Evolutionary conservation across 164 flowering plant genomes (phyloP), one percentile per base, ranked within the genome.

Genomic region (Chimonanthus praecox): DNA sequence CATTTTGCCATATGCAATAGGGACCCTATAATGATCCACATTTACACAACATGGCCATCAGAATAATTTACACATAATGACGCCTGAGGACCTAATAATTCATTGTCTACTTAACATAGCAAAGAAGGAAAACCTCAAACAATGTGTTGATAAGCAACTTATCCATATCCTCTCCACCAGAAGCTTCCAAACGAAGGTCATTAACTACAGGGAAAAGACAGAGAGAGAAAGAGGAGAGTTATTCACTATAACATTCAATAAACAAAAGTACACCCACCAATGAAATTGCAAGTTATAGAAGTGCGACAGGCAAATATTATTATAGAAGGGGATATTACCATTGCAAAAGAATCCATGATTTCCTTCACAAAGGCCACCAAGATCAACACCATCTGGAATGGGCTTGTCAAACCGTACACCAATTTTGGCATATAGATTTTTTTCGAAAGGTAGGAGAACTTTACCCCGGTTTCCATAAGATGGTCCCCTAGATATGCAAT

Each of bases 381-480:
- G 90, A 71, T 93, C 94, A 83, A 90, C 91, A n/a, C 98, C 98
- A 79, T 89, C 97, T 44, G 83, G 81, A 70, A 93, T 74, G 16
- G 90, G 80, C 75, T 87, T 91, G 79, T 93, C 98, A 83, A 93
- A 93, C 76, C 84, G 87, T 3, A 91, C 90, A 73, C 98, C 97
- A 78, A 93, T 79, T 85, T 93, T 93, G 54, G 98, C 83, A 49
- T 69, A 75, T 71, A 86, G 83, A 83, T 91, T 93, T 49, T 87
- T 91, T 73, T 91, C 95, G 78, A 93, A 93, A 70, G 87, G 82
- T 76, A 93, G 78, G 8, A 85, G 71, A 71, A 93, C 97, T 84
- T 85, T 91, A 63, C 98, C 97, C 47, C 92, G 87, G 33, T 65
- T 71, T 72, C 94, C 98, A 83, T 51, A 78, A 58, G 85, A 70